Evolutionary conservation across 768 basidiomycete species (phyloP).

Genomic region (Boletus eberwhitei): DNA sequence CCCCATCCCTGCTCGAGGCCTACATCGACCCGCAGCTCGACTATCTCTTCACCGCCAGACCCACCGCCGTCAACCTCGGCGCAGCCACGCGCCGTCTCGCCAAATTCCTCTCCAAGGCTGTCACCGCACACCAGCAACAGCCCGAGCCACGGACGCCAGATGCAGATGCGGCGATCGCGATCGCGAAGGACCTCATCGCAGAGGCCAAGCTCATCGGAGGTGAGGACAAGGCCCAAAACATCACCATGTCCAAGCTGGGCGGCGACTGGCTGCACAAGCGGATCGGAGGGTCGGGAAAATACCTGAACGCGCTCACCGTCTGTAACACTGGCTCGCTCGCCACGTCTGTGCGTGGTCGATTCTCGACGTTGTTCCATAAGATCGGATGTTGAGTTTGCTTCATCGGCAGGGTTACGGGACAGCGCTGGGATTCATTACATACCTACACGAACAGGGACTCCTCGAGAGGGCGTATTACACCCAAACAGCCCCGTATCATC

Average conservation of each 20-base stretch:
- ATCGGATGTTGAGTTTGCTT: background rate
- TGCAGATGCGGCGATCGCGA: slow-evolving; percentile 39
- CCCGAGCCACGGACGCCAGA: slow-evolving; percentile 12
- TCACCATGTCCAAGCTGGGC: slow-evolving; percentile 78
- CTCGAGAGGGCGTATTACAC: slow-evolving; percentile 87
- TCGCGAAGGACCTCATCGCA: slow-evolving; percentile 59
- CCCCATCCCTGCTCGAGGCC: slow-evolving; percentile 46
- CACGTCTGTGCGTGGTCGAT: slow-evolving; percentile 61
- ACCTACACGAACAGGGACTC: slow-evolving; percentile 74
- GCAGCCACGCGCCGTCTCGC: slow-evolving; percentile 76
- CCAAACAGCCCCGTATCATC: slow-evolving; percentile 92
- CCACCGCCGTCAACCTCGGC: slow-evolving; percentile 94
- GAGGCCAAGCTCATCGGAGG: slow-evolving; percentile 74
- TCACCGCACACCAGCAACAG: slow-evolving; percentile 17
- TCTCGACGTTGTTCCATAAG: background rate
- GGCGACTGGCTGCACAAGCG: slow-evolving; percentile 76
- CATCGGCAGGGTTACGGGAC: slow-evolving; percentile 89
- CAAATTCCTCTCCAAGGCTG: slow-evolving; percentile 36
- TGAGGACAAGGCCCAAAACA: slow-evolving; percentile 87
- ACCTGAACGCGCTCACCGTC: slow-evolving; percentile 83
- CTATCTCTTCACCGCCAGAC: slow-evolving; percentile 82
- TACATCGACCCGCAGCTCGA: slow-evolving; percentile 61
- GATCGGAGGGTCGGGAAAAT: slow-evolving; percentile 36
- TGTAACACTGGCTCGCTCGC: slow-evolving; percentile 98
- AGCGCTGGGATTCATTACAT: slow-evolving; percentile 89